A percentile compares a stretch with the other conserved stretches of the same genome.
Evolutionary conservation across 441 rosid genomes (phyloP).

Genomic region (Bocquillonia castaneifolia): DNA sequence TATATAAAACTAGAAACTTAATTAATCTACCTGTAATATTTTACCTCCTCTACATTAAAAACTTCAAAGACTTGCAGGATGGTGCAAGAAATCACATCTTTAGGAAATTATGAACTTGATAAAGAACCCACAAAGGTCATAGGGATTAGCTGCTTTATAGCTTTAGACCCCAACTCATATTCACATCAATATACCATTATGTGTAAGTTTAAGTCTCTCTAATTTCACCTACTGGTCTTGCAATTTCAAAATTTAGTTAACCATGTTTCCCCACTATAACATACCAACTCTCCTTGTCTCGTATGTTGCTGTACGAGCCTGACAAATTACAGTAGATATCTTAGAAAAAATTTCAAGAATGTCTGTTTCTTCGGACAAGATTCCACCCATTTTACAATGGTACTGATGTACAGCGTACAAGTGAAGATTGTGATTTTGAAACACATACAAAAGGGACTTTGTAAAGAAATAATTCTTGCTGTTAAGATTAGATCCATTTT

Average conservation of each 20-base stretch:
- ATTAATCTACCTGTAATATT: constrained; percentile 4
- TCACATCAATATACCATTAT: constrained; percentile 19
- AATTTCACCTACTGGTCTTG: constrained; percentile 40
- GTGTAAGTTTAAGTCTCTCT: constrained; percentile 12
- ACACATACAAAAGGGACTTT: neutral
- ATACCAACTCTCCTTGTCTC: constrained; percentile 42
- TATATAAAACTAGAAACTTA: constrained; percentile 17
- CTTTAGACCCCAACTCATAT: constrained; percentile 24
- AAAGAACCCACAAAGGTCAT: constrained; percentile 17
- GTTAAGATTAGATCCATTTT: constrained; percentile 39
- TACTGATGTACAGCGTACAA: constrained; percentile 29
- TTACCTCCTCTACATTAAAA: neutral
- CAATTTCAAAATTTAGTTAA: constrained; percentile 35
- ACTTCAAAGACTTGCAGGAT: constrained; percentile 12
- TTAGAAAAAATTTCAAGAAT: constrained; percentile 38
- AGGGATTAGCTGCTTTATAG: constrained; percentile 14
- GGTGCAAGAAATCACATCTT: constrained; percentile 25
- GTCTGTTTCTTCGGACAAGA: constrained; percentile 30
- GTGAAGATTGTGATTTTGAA: constrained; percentile 21
- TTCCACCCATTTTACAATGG: constrained; percentile 21
- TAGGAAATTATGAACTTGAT: neutral
- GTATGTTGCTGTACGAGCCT: constrained; percentile 27
- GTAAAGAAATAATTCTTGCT: constrained; percentile 1
- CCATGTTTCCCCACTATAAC: constrained; percentile 29
- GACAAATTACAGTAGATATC: constrained; percentile 41